These are phyloP conservation scores for Schoenoplectus tabernaemontani DNA, from an alignment of 202 grass and related monocot genomes.

Conservation along the genomic window DNA sequence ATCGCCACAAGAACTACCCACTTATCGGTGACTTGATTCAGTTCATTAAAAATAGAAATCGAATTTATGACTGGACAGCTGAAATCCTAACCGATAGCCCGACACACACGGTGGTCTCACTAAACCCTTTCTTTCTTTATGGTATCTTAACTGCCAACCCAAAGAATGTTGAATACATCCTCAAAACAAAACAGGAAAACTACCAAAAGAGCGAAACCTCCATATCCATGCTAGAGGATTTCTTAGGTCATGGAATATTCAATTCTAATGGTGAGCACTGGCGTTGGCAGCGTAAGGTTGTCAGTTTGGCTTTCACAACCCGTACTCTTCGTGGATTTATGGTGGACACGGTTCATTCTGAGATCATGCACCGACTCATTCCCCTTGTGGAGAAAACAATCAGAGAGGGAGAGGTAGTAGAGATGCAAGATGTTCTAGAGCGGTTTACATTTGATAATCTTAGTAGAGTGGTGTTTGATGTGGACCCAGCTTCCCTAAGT, in stretches of 20 bases:
- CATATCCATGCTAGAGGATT: slow-evolving; percentile 37
- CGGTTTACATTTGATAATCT: slow-evolving; percentile 41
- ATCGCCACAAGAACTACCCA: slow-evolving; percentile 31
- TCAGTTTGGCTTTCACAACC: slow-evolving; percentile 59
- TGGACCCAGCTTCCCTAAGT: slow-evolving; percentile 29
- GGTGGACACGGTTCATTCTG: slow-evolving; percentile 37
- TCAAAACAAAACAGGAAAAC: slow-evolving; percentile 45
- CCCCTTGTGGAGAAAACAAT: slow-evolving; percentile 11
- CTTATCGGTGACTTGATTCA: slow-evolving; percentile 47
- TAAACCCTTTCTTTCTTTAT: slow-evolving; percentile 28
- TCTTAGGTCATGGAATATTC: slow-evolving; percentile 65
- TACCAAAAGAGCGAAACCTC: slow-evolving; percentile 62
- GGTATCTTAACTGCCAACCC: slow-evolving; percentile 56
- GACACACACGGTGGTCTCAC: slow-evolving; percentile 52
- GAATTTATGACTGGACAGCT: slow-evolving; percentile 64
- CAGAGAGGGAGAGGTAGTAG: slow-evolving; percentile 13
- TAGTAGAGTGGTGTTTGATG: slow-evolving; percentile 34
- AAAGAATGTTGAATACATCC: slow-evolving; percentile 62
- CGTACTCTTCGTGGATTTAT: slow-evolving; percentile 46
- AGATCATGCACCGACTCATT: slow-evolving; percentile 32
- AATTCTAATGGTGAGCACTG: slow-evolving; percentile 56
- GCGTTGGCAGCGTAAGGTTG: slow-evolving; percentile 50
- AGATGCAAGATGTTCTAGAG: slow-evolving; percentile 42
- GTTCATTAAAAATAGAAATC: slow-evolving; percentile 49
- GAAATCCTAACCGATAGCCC: slow-evolving; percentile 48